These are phyloP conservation scores for Puccinia brachypodii DNA, from an alignment of 1,284 basidiomycete species.

Conservation along the genomic window DNA sequence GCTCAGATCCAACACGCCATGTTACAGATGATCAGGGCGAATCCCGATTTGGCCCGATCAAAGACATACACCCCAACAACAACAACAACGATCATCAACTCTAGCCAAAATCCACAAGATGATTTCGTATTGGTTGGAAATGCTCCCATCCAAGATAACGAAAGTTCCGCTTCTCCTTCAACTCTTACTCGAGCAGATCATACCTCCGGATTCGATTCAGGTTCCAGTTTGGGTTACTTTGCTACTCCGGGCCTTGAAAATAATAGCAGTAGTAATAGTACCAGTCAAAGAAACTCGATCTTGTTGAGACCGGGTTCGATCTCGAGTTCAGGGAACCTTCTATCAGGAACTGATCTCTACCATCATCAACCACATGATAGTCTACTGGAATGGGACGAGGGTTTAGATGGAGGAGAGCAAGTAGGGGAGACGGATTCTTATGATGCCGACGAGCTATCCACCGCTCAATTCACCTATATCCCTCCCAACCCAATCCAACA, in stretches of 20 bases:
- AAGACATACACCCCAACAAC: neutral
- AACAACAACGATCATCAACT: neutral
- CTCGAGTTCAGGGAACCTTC: slow-evolving; percentile 7
- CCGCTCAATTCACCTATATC: slow-evolving; percentile 69
- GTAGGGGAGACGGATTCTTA: slow-evolving; percentile 25
- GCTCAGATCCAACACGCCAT: slow-evolving; percentile 81
- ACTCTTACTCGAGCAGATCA: slow-evolving; percentile 10
- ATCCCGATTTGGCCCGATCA: slow-evolving; percentile 77
- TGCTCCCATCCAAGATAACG: neutral
- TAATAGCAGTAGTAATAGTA: too few relatives aligned
- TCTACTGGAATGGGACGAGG: slow-evolving; percentile 7
- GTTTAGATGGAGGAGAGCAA: neutral
- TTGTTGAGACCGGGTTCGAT: slow-evolving; percentile 25
- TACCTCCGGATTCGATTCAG: slow-evolving; percentile 14
- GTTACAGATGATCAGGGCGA: slow-evolving; percentile 79
- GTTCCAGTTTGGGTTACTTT: slow-evolving; percentile 5
- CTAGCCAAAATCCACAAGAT: slow-evolving; percentile 7
- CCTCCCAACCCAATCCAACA: slow-evolving; percentile 81
- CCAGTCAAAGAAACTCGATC: slow-evolving; percentile 30
- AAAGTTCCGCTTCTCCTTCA: slow-evolving; percentile 1
- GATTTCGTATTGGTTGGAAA: slow-evolving; percentile 42
- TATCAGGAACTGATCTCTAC: neutral
- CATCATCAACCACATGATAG: slow-evolving; percentile 7
- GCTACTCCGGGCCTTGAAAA: neutral
- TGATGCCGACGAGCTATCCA: slow-evolving; percentile 6